Evolutionary conservation across 345 rosid genomes (phyloP), one percentile per base, ranked within the genome.

Genomic region (Balakata baccata): DNA sequence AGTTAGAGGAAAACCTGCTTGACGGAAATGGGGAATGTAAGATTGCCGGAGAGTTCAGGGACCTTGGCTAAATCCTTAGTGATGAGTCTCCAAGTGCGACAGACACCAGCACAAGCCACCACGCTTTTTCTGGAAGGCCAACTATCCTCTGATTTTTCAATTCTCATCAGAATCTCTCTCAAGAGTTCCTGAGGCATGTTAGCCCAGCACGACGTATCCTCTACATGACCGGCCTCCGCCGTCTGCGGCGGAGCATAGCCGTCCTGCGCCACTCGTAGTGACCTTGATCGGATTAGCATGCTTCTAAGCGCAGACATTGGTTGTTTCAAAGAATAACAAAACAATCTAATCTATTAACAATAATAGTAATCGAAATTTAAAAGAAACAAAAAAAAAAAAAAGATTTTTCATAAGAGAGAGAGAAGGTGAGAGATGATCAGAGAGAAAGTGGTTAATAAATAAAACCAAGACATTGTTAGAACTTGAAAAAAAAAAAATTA

Each of bases 231-330:
- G 37, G 43, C 43, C 38, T 38, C 69, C 38, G 37, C 53, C 56
- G 43, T 53, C 74, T 9, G 14, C 45, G 63, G 7, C 50, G 71
- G 56, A 41, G 68, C 62, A 17, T 49, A 71, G 47, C 79, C 77
- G 69, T 67, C 75, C 46, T 52, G 77, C 10, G 72, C 80, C 43
- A 75, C 82, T 63, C 76, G 69, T 65, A 52, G 68, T 2, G 82
- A 75, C 69, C 79, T 71, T 16, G 82, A 75, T 70, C 82, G 69
- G 73, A 54, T 47, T 37, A 75, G 75, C 70, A 90, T 64, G 77
- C 75, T 84, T 80, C 81, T 87, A 57, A 93, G 80, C 41, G 85
- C 72, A 23, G 82, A 54, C 82, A 75, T 79, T 71, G 4, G 11
- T 37, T 0, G 51, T 11, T 64, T 50, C 43, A 17, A 13, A 14